phyloP scores from a whole-genome alignment of 495 filamentous ascomycete genomes.

The Podospora bellae-mahoneyi region DNA sequence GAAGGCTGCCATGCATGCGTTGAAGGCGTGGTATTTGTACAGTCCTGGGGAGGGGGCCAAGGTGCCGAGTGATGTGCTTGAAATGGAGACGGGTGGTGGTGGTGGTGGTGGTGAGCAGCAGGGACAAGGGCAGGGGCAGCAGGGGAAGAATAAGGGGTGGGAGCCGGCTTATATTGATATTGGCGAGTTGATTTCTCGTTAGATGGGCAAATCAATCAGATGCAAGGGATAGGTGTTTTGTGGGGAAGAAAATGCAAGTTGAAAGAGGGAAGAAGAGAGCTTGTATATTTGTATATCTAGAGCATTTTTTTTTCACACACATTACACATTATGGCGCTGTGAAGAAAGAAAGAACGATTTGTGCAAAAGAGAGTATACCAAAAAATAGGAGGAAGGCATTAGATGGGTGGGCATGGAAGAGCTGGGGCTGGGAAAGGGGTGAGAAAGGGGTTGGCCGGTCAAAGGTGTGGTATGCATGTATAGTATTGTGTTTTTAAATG shows the following conservation, averaged over 20 bases:
- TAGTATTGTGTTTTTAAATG: not conserved
- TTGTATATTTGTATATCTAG: conserved; percentile 12
- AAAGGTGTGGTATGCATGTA: not conserved
- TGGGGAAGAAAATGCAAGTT: not conserved
- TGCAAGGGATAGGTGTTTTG: too few species aligned
- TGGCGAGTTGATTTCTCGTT: conserved; percentile 74
- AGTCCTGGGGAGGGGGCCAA: conserved; percentile 62
- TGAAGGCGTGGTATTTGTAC: conserved; percentile 96
- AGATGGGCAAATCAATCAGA: not conserved
- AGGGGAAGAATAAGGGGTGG: conserved; percentile 47
- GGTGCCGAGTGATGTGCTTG: conserved; percentile 78
- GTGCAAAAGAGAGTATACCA: not conserved
- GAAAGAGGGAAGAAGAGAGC: not conserved
- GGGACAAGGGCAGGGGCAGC: too few species aligned
- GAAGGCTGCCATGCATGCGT: conserved; percentile 72
- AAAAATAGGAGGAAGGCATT: not conserved
- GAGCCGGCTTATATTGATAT: conserved; percentile 82
- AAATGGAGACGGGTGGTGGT: conserved; percentile 45
- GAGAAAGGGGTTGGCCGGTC: not conserved
- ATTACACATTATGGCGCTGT: not conserved
- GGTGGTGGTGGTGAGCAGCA: conserved; percentile 19
- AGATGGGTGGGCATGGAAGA: not conserved
- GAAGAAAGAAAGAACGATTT: not conserved
- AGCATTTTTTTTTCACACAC: not conserved
- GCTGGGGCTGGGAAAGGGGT: not conserved